These are phyloP conservation scores for Solanum etuberosum DNA, from an alignment of 257 asterid species.

Conservation along the genomic window DNA sequence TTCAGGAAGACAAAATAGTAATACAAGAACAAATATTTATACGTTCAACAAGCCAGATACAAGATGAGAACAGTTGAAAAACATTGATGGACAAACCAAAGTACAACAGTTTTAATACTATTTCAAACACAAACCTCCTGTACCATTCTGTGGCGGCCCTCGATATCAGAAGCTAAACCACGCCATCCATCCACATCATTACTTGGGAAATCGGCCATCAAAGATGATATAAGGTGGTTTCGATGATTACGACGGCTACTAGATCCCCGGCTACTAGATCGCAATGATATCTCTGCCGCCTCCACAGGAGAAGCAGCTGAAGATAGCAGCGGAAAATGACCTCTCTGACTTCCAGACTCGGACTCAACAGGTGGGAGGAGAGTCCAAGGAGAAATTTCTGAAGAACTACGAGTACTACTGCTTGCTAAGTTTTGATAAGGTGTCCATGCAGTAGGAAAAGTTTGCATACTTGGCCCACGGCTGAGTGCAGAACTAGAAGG, in stretches of 20 bases:
- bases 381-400: constrained; percentile 43
- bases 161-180: constrained; percentile 47
- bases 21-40: neutral
- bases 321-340: constrained; percentile 35
- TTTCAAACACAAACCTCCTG: constrained; percentile 8
- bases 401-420: constrained; percentile 30
- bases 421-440: constrained; percentile 38
- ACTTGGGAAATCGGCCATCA: constrained; percentile 30
- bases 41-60: neutral
- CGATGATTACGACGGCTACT: constrained; percentile 31
- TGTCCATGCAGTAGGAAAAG: constrained; percentile 35
- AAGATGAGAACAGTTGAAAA: neutral
- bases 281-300: constrained; percentile 6
- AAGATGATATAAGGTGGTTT: constrained; percentile 29
- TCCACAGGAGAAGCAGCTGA: constrained; percentile 30
- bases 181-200: constrained; percentile 46
- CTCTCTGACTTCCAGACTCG: constrained; percentile 44
- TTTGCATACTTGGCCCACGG: constrained; percentile 20
- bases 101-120: neutral
- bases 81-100: neutral
- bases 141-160: constrained; percentile 71
- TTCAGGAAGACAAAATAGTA: neutral
- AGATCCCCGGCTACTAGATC: neutral
- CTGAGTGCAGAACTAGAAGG: constrained; percentile 33
- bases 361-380: constrained; percentile 34